Percentiles rank a stretch among this genome's conserved stretches.
These are phyloP conservation scores for Penicillium sp. DNA, from an alignment of 2,329 filamentous ascomycete genomes.

Conservation along the genomic window DNA sequence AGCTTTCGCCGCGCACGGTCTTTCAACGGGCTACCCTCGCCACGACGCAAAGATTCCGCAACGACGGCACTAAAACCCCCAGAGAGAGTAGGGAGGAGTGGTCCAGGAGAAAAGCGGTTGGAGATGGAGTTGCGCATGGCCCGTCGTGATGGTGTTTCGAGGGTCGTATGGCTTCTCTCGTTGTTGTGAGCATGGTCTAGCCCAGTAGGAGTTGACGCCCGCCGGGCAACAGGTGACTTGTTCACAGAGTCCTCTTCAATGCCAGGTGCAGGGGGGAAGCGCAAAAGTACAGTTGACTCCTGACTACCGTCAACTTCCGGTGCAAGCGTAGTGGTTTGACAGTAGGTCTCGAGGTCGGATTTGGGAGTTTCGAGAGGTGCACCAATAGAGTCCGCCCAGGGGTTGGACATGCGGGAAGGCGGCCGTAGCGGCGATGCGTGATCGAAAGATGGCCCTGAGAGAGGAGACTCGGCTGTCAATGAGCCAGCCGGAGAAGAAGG, in stretches of 20 bases:
- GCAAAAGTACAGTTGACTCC: slow-evolving; percentile 44
- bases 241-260: slow-evolving; percentile 31
- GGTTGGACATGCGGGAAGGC: slow-evolving; percentile 45
- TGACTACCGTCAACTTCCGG: slow-evolving; percentile 27
- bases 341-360: slow-evolving; percentile 35
- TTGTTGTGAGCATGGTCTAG: slow-evolving; percentile 27
- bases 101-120: slow-evolving; percentile 61
- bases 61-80: slow-evolving; percentile 67
- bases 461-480: slow-evolving; percentile 39
- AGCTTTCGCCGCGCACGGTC: slow-evolving; percentile 37
- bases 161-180: slow-evolving; percentile 36
- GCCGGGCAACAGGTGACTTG: slow-evolving; percentile 24
- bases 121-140: slow-evolving; percentile 56
- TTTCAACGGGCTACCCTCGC: slow-evolving; percentile 52
- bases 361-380: slow-evolving; percentile 22
- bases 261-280: slow-evolving; percentile 49
- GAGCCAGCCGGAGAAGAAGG: slow-evolving; percentile 43
- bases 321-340: slow-evolving; percentile 37
- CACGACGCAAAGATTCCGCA: slow-evolving; percentile 67
- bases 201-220: slow-evolving; percentile 30
- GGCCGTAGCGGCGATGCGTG: slow-evolving; percentile 41
- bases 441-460: slow-evolving; percentile 37
- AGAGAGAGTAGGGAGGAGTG: slow-evolving; percentile 65
- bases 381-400: slow-evolving; percentile 44
- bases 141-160: slow-evolving; percentile 47